These are phyloP conservation scores for Termitomyces sp. DNA, from an alignment of 768 basidiomycete species.

Conservation along the genomic window DNA sequence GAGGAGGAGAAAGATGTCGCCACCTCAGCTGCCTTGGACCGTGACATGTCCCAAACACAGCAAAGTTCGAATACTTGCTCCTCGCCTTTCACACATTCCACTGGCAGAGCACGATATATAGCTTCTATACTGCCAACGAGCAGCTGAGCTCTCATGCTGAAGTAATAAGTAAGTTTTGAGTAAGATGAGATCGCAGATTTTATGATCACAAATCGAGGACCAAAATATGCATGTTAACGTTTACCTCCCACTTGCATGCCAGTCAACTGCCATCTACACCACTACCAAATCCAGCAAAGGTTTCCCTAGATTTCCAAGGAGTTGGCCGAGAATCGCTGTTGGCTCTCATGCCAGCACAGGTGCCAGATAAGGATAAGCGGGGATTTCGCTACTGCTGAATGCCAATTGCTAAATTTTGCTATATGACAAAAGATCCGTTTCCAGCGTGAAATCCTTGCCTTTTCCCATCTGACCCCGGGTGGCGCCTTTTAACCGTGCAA, in stretches of 20 bases:
- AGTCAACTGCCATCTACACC: background rate
- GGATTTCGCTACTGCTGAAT: background rate
- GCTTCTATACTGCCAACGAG: background rate
- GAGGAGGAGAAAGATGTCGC: background rate
- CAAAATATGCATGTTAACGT: background rate
- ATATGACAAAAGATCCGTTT: background rate
- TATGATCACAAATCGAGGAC: background rate
- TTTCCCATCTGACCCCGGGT: background rate
- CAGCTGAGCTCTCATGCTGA: background rate
- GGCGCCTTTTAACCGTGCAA: background rate
- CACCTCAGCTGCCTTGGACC: background rate
- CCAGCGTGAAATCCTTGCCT: background rate
- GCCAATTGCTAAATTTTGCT: background rate
- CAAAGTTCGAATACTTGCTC: background rate
- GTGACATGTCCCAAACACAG: background rate
- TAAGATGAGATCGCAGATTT: too few relatives aligned
- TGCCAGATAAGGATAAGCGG: background rate
- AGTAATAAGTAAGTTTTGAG: too few relatives aligned
- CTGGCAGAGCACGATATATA: background rate
- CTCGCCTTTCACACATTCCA: background rate
- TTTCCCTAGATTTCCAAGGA: background rate
- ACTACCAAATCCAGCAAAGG: background rate
- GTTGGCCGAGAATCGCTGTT: background rate
- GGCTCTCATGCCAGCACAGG: background rate
- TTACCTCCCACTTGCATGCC: too few relatives aligned